Percentiles rank a stretch among this genome's conserved stretches.
These are phyloP conservation scores for Fusarium pilosicola DNA, from an alignment of 2,329 filamentous ascomycete genomes.

Conservation along the genomic window DNA sequence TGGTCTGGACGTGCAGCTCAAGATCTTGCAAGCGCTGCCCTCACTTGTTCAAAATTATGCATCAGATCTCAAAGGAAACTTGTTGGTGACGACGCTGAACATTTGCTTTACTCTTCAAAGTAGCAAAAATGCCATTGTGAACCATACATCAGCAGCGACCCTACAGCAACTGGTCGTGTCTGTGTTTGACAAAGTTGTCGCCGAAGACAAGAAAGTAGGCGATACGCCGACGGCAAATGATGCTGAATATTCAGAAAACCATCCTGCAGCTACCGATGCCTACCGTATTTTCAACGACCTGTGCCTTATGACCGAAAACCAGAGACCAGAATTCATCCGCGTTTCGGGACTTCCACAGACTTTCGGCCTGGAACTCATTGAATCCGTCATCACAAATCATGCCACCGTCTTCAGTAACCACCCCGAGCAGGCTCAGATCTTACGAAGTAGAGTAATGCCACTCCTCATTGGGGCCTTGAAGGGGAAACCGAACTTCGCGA, in stretches of 20 bases:
- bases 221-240: slow-evolving; percentile 69
- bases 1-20: slow-evolving; percentile 89
- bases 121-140: slow-evolving; percentile 92
- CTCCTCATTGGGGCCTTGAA: slow-evolving; percentile 81
- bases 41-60: slow-evolving; percentile 92
- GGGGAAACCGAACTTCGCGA: slow-evolving; percentile 81
- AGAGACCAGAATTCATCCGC: slow-evolving; percentile 82
- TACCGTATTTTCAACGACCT: slow-evolving; percentile 90
- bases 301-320: slow-evolving; percentile 85
- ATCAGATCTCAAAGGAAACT: slow-evolving; percentile 79
- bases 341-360: slow-evolving; percentile 82
- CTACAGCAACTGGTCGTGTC: slow-evolving; percentile 92
- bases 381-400: slow-evolving; percentile 89
- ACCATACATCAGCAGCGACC: slow-evolving; percentile 95
- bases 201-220: slow-evolving; percentile 72
- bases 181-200: slow-evolving; percentile 89
- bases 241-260: slow-evolving; percentile 71
- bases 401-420: slow-evolving; percentile 81
- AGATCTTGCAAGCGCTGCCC: slow-evolving; percentile 91
- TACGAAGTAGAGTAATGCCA: slow-evolving; percentile 83
- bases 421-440: slow-evolving; percentile 80
- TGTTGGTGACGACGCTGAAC: slow-evolving; percentile 84
- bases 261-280: slow-evolving; percentile 84
- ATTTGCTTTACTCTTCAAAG: slow-evolving; percentile 92
- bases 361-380: slow-evolving; percentile 90